Conservation (phyloP, 192 early-diverging fungal species). For the Entophlyctis helioformis region DNA sequence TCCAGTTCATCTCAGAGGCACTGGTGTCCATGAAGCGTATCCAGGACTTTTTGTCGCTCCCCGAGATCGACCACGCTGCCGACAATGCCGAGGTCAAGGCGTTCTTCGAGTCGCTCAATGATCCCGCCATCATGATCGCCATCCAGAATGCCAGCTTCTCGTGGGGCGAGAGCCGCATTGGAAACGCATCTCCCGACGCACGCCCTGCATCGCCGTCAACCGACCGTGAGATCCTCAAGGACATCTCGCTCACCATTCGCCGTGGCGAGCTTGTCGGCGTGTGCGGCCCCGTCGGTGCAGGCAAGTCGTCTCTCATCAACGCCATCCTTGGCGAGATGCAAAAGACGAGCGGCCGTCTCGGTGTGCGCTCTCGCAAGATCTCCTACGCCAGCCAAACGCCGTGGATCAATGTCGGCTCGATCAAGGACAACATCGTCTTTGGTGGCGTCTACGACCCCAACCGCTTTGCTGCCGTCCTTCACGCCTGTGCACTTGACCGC, state of each 20-base stretch:
- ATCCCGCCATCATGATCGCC: constrained; percentile 8
- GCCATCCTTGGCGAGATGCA: constrained; percentile 36
- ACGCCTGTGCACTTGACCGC: constrained; percentile 24
- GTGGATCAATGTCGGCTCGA: constrained; percentile 25
- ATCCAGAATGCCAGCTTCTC: constrained; percentile 20
- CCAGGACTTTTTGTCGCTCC: constrained; percentile 25
- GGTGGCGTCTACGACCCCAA: constrained; percentile 14
- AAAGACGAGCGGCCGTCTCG: background rate
- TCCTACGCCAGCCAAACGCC: constrained; percentile 30
- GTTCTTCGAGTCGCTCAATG: constrained; percentile 1
- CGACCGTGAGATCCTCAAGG: constrained; percentile 8
- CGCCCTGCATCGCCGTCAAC: background rate
- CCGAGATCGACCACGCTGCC: constrained; percentile 12
- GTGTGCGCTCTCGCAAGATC: constrained; percentile 8
- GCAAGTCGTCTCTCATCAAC: constrained; percentile 26
- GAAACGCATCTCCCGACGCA: no score
- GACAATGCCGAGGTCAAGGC: background rate
- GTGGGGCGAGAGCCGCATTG: no score
- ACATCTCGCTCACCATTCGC: constrained; percentile 16
- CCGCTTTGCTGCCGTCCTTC: constrained; percentile 21
- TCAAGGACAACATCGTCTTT: constrained; percentile 35
- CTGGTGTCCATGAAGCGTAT: constrained; percentile 22
- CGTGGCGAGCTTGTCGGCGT: constrained; percentile 23
- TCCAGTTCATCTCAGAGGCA: constrained; percentile 25
- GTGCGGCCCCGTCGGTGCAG: constrained; percentile 32